Percentiles rank a stretch among this genome's conserved stretches.
phyloP scores from a whole-genome alignment of 352 stramenopile species.

The Phytophthora chlamydospora region DNA sequence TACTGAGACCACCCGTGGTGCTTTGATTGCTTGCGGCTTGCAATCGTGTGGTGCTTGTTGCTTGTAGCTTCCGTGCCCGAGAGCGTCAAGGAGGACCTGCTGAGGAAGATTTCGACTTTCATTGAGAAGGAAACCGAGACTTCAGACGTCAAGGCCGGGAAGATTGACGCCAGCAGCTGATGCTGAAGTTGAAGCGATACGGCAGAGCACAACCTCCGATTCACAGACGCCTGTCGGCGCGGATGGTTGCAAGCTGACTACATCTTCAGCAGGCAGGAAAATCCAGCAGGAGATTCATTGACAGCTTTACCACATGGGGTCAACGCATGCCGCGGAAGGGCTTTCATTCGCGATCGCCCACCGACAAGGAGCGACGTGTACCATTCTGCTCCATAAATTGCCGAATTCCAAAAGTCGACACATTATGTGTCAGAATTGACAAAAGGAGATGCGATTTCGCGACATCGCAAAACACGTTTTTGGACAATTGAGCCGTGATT shows the following conservation, averaged over 20 bases:
- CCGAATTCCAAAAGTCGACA: no score
- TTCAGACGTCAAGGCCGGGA: conserved; percentile 6
- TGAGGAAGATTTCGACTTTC: conserved; percentile 92
- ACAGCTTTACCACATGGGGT: neutral
- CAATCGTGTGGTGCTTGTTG: conserved; percentile 1
- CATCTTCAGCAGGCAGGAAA: conserved; percentile 24
- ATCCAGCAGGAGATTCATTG: conserved; percentile 25
- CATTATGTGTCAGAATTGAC: no score
- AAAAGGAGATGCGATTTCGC: no score
- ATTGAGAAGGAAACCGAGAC: conserved; percentile 67
- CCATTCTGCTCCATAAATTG: no score
- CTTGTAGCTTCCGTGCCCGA: conserved; percentile 81
- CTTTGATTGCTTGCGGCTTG: conserved; percentile 3
- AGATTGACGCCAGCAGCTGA: neutral
- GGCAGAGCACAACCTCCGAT: conserved; percentile 16
- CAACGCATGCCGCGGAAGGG: no score
- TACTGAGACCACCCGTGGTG: no score
- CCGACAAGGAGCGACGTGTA: no score
- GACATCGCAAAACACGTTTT: no score
- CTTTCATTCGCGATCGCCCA: no score
- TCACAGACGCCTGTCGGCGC: conserved; percentile 7
- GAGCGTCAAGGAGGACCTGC: conserved; percentile 90
- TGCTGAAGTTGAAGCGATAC: conserved; percentile 15
- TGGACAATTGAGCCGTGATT: no score
- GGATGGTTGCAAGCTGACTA: conserved; percentile 9